phyloP scores from a whole-genome alignment of 768 basidiomycete species.

The Chalciporus piperatus region DNA sequence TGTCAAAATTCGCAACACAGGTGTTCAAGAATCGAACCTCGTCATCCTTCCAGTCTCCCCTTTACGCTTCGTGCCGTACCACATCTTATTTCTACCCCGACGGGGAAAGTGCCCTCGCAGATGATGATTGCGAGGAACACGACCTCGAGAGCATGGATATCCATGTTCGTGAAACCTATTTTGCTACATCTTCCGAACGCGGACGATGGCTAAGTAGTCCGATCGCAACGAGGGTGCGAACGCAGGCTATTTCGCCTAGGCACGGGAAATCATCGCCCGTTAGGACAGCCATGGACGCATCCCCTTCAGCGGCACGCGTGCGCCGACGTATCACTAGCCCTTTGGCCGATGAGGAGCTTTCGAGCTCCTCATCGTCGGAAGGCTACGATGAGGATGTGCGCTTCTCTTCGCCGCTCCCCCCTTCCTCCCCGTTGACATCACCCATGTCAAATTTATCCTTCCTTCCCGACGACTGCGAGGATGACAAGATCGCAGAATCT shows the following conservation, averaged over 20 bases:
- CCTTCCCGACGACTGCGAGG: constrained; percentile 24
- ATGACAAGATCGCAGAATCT: constrained; percentile 6
- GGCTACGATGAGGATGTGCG: constrained; percentile 18
- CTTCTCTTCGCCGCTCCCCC: constrained; percentile 27
- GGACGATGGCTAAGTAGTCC: constrained; percentile 58
- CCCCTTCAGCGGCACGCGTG: constrained; percentile 3
- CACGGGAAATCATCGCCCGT: constrained; percentile 25
- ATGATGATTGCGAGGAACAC: constrained; percentile 27
- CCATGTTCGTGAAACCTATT: constrained; percentile 47
- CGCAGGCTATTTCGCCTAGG: constrained; percentile 11
- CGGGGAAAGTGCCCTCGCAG: constrained; percentile 17
- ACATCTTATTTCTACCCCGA: constrained; percentile 3
- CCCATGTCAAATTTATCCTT: constrained; percentile 39
- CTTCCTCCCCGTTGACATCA: constrained; percentile 46
- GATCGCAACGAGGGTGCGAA: constrained; percentile 26
- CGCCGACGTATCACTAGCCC: not conserved
- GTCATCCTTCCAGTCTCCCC: not conserved
- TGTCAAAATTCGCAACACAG: constrained; percentile 13
- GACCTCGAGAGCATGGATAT: constrained; percentile 34
- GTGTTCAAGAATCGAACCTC: not conserved
- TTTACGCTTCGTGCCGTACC: not conserved
- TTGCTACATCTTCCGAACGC: constrained; percentile 55
- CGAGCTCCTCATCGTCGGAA: not conserved
- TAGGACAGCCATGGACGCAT: constrained; percentile 6
- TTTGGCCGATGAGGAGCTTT: constrained; percentile 1